Evolutionary conservation across 352 stramenopile species (phyloP).

Genomic region (Ochromonadaceae sp.): DNA sequence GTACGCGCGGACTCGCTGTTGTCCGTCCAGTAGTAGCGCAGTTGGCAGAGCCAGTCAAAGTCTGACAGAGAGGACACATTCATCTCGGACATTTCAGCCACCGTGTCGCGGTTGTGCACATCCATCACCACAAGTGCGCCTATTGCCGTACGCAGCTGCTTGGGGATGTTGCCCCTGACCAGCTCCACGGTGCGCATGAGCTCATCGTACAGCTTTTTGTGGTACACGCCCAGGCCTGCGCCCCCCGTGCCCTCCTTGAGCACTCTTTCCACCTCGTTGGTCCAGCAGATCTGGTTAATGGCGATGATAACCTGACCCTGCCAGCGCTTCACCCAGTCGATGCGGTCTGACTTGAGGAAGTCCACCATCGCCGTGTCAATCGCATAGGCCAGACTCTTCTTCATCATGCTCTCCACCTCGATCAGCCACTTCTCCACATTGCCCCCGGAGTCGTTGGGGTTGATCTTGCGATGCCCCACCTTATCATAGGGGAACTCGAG

Average conservation of each 20-base stretch:
- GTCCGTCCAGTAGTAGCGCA: constrained; percentile 75
- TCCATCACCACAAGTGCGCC: constrained; percentile 82
- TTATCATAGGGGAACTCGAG: constrained; percentile 65
- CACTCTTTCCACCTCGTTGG: constrained; percentile 53
- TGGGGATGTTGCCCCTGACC: constrained; percentile 73
- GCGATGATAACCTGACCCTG: constrained; percentile 73
- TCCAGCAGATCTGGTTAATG: constrained; percentile 80
- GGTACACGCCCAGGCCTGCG: constrained; percentile 21
- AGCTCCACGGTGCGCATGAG: constrained; percentile 69
- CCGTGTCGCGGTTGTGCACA: constrained; percentile 76
- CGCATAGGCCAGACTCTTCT: constrained; percentile 31
- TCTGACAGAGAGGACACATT: constrained; percentile 53
- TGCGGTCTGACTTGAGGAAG: constrained; percentile 59
- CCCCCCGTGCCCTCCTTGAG: constrained; percentile 28
- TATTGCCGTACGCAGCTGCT: constrained; percentile 69
- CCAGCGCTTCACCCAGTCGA: constrained; percentile 75
- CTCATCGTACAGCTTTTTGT: constrained; percentile 43
- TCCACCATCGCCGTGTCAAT: constrained; percentile 63
- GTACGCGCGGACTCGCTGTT: constrained; percentile 57
- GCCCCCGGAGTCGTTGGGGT: constrained; percentile 73
- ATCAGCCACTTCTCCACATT: constrained; percentile 70
- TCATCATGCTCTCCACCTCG: constrained; percentile 42
- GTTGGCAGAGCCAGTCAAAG: constrained; percentile 79
- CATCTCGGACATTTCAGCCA: constrained; percentile 9
- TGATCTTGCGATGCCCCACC: constrained; percentile 68